A percentile compares a stretch with the other conserved stretches of the same genome.
phyloP scores from a whole-genome alignment of 2,329 filamentous ascomycete genomes.

The Clonostachys sp. region DNA sequence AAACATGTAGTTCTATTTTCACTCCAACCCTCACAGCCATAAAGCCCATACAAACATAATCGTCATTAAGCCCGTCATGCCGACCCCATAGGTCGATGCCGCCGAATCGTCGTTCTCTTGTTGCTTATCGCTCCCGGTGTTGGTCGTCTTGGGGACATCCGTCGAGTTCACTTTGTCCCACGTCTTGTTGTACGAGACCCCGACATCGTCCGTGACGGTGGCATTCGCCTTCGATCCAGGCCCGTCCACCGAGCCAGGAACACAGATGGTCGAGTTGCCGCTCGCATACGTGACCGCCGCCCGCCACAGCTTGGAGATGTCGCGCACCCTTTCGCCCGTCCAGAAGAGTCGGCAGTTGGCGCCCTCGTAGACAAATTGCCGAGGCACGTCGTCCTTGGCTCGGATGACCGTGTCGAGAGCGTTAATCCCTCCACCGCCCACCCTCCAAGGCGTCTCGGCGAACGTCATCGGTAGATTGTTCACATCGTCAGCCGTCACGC shows the following conservation, averaged over 20 bases:
- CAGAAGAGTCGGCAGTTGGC: constrained; percentile 1
- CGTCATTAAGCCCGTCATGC: too few relatives aligned
- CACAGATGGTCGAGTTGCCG: neutral
- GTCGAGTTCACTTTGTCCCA: neutral
- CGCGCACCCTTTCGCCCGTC: neutral
- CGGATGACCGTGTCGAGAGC: too few relatives aligned
- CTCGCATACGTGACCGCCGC: neutral
- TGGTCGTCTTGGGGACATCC: neutral
- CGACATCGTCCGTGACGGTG: neutral
- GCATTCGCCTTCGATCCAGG: neutral
- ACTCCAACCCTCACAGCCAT: too few relatives aligned
- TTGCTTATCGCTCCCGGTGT: neutral
- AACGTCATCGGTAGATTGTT: too few relatives aligned
- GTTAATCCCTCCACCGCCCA: neutral
- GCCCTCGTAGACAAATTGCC: constrained; percentile 1
- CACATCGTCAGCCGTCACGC: too few relatives aligned
- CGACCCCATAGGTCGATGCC: too few relatives aligned
- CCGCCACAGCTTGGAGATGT: neutral
- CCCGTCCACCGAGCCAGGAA: neutral
- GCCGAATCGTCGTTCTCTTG: too few relatives aligned
- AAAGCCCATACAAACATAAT: too few relatives aligned
- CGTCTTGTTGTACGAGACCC: neutral
- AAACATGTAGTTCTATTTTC: too few relatives aligned
- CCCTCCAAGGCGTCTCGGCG: too few relatives aligned
- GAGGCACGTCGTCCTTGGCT: neutral